A percentile compares a stretch with the other conserved stretches of the same genome.
Evolutionary conservation across 2,329 filamentous ascomycete species (phyloP).

Genomic region (Ceratocystis diversiconidia): DNA sequence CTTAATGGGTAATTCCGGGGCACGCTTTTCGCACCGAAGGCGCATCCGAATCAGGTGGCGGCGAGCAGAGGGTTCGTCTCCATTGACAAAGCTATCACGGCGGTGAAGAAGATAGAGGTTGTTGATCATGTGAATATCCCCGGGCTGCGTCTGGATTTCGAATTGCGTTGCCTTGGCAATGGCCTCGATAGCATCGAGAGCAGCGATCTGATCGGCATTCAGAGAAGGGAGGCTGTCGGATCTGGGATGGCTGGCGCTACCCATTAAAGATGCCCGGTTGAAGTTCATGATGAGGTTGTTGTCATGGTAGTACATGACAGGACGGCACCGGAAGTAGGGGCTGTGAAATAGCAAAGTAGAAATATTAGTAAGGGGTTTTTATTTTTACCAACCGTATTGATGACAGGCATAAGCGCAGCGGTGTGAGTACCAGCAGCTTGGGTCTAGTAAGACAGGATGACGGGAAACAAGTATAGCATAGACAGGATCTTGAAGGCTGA

Average conservation of each 20-base stretch:
- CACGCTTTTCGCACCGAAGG: conserved; percentile 37
- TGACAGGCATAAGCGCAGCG: background rate
- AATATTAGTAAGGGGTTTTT: background rate
- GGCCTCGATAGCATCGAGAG: conserved; percentile 41
- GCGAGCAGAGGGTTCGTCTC: conserved; percentile 31
- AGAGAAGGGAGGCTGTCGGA: conserved; percentile 35
- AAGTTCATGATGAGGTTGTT: conserved; percentile 44
- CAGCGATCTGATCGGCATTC: conserved; percentile 37
- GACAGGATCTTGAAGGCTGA: too few relatives aligned
- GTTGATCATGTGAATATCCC: conserved; percentile 52
- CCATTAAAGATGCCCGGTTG: conserved; percentile 40
- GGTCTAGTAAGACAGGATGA: background rate
- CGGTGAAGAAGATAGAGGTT: conserved; percentile 47
- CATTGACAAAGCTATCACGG: conserved; percentile 43
- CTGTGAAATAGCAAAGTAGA: conserved; percentile 24
- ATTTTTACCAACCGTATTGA: too few relatives aligned
- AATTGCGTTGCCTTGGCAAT: conserved; percentile 41
- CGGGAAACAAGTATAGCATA: background rate
- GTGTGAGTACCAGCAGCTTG: background rate
- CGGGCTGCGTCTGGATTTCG: conserved; percentile 39
- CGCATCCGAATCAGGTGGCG: conserved; percentile 48
- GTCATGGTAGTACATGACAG: conserved; percentile 39
- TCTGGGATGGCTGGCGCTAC: conserved; percentile 40
- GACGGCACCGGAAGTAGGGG: conserved; percentile 43
- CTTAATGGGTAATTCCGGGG: conserved; percentile 38